Conservation (phyloP, 2,329 filamentous ascomycete species). For the Penicillium fuscoglaucum region DNA sequence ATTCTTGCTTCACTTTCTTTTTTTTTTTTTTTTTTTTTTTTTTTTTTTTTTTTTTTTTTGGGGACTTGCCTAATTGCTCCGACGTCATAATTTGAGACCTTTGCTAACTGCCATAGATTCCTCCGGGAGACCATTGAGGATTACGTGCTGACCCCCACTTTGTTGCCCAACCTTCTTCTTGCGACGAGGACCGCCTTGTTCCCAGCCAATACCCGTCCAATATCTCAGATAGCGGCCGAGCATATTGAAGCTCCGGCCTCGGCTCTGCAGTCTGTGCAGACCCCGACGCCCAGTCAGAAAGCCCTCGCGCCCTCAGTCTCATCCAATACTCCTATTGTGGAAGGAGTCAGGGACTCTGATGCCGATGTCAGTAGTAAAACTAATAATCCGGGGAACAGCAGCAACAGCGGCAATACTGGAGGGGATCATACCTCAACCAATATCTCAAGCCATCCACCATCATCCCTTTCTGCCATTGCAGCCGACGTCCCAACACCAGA, state of each 20-base stretch:
- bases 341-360: conserved; percentile 9
- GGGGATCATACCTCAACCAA: conserved; percentile 15
- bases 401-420: conserved; percentile 12
- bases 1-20: conserved; percentile 17
- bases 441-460: conserved; percentile 1
- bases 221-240: conserved; percentile 45
- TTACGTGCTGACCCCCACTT: conserved; percentile 63
- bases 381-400: conserved; percentile 8
- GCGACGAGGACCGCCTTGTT: conserved; percentile 76
- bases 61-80: conserved; percentile 3
- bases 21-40: too few species aligned
- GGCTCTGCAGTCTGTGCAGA: conserved; percentile 27
- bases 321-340: conserved; percentile 20
- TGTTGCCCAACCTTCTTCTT: conserved; percentile 61
- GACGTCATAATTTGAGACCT: conserved; percentile 21
- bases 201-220: conserved; percentile 74
- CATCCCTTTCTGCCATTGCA: background rate
- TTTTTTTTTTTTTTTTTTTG: too few species aligned
- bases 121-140: conserved; percentile 53
- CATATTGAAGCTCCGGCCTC: conserved; percentile 29
- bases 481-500: conserved; percentile 4
- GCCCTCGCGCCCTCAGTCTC: conserved; percentile 27
- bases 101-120: conserved; percentile 40
- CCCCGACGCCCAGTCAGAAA: conserved; percentile 25
- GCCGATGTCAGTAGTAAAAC: conserved; percentile 6